A percentile compares a stretch with the other conserved stretches of the same genome.
These are phyloP conservation scores for Chlorella vulgaris DNA, from an alignment of 139 green algal species.

Conservation along the genomic window DNA sequence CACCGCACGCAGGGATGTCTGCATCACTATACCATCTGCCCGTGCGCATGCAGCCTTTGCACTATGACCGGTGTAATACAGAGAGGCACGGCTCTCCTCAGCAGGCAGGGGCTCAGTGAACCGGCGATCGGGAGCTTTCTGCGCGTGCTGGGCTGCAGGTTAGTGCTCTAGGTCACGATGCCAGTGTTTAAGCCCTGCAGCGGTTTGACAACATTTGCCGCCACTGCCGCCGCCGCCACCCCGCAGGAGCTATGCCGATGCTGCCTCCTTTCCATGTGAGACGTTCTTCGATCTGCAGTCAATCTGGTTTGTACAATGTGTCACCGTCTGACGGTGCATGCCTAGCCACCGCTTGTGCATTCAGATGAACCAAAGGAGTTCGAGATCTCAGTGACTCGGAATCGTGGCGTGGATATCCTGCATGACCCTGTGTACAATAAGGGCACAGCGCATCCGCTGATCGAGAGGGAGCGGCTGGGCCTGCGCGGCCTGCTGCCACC, in stretches of 20 bases:
- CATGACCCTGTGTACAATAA: slow-evolving; percentile 54
- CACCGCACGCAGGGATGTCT: too few relatives aligned
- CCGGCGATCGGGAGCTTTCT: background rate
- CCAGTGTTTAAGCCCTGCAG: background rate
- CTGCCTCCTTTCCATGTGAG: slow-evolving; percentile 18
- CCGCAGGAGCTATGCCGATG: slow-evolving; percentile 19
- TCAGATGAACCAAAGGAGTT: slow-evolving; percentile 35
- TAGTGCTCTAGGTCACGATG: too few relatives aligned
- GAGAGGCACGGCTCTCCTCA: too few relatives aligned
- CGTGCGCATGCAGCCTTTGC: too few relatives aligned
- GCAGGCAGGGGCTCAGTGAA: too few relatives aligned
- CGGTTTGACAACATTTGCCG: background rate
- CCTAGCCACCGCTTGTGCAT: background rate
- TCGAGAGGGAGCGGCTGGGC: slow-evolving; percentile 87
- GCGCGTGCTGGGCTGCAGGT: background rate
- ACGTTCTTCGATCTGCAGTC: background rate
- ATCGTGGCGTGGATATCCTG: slow-evolving; percentile 35
- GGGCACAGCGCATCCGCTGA: slow-evolving; percentile 80
- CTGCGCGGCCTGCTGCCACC: slow-evolving; percentile 90
- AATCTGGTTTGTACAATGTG: background rate
- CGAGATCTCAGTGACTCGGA: slow-evolving; percentile 28
- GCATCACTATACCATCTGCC: too few relatives aligned
- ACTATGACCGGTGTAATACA: too few relatives aligned
- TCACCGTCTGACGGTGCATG: background rate
- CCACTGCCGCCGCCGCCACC: too few relatives aligned